Base-by-base conservation (phyloP, 495 filamentous ascomycete genomes). In the Hypoxylon fragiforme region DNA sequence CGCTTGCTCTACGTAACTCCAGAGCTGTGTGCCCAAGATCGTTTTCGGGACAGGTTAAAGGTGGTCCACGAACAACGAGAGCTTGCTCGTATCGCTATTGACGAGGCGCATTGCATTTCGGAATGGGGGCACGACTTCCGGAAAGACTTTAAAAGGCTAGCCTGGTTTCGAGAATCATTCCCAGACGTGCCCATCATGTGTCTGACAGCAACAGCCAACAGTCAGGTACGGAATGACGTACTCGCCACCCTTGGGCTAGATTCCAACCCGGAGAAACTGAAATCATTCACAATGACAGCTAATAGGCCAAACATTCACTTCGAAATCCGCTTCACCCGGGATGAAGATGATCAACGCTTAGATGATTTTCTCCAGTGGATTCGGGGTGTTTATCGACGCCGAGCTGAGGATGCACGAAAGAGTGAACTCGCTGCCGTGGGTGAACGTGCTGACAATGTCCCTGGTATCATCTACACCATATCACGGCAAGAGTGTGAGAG, bases 111-210 rank as follows among this genome's bases (percentile, higher is more conserved):
- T 67, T 97, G 92, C 67, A 96, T 97, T 57, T 92, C 87, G 7
- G 92, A 97, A 84, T 97, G 92, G 92, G 92, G 92, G 13, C 92
- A 97, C 67, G 92, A 97, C 68, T 97, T 97, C 63, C 87, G 92
- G n/a, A 88, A 87, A 13, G 86, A 90, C 24, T 97, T 96, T 71
- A 89, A 90, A 59, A 79, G 86, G 18, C 80, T 97, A n/a, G 84
- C 83, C 5, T 96, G 88, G 84, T 95, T 97, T 74, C 89, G 87
- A 53, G 75, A 80, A 20, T 83, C 83, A 15, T 88, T 89, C 51
- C 91, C 91, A 0, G 76, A 85, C 20, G 89, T 96, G 0, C 91
- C 92, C 16, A 85, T 97, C 22, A 95, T 91, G 57, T 92, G 90
- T 39, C 78, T 95, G 13, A 97, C 92, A 0, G 92, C 92, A 2